phyloP scores from a whole-genome alignment of 768 basidiomycete genomes.

The Chalciporus piperatus region DNA sequence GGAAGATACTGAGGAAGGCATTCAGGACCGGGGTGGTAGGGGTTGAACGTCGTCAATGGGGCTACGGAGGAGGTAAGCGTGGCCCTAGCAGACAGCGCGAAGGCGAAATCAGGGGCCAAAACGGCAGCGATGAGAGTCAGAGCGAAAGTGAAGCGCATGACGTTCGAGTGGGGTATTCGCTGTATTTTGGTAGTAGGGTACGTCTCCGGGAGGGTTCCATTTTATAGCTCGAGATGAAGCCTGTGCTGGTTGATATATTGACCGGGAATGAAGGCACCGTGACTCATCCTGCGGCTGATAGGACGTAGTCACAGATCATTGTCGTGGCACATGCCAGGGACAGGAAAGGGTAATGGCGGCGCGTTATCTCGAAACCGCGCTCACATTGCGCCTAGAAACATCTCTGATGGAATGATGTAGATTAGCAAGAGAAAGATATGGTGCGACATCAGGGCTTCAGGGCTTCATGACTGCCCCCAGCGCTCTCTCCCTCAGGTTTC shows the following conservation, averaged over 20 bases:
- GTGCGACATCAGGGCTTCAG: no score
- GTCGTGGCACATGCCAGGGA: no score
- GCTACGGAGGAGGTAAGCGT: neutral
- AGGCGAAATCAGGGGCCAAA: neutral
- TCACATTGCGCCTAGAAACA: no score
- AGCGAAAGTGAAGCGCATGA: neutral
- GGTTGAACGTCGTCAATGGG: neutral
- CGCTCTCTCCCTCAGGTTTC: no score
- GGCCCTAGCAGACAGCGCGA: neutral
- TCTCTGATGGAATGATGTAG: no score
- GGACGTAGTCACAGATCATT: no score
- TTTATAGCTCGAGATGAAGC: neutral
- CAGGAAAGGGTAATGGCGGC: no score
- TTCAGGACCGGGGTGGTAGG: conserved; percentile 1
- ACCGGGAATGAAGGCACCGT: neutral
- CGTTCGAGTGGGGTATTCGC: no score
- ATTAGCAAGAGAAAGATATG: no score
- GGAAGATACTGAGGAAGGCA: conserved; percentile 1
- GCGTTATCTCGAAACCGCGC: no score
- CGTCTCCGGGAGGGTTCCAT: neutral
- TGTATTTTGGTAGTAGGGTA: neutral
- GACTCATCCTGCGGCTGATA: neutral
- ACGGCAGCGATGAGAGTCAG: neutral
- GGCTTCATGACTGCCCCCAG: no score
- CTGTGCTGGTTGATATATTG: neutral